phyloP scores from a whole-genome alignment of 208 protist species.

The Herpetomonas tarakana region DNA sequence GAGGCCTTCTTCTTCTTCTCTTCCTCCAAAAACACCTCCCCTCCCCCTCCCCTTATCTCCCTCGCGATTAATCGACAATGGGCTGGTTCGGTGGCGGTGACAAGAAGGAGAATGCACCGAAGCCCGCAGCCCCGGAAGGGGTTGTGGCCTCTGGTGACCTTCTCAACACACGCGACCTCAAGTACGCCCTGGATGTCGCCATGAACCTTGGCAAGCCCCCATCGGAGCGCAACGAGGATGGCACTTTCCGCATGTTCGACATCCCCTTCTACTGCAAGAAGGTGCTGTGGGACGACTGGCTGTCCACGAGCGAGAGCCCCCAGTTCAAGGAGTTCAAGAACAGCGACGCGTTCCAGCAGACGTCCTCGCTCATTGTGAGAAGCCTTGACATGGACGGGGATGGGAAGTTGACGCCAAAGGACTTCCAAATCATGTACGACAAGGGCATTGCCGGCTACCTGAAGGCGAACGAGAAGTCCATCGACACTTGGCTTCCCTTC shows the following conservation, averaged over 20 bases:
- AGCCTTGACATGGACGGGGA: slow-evolving; percentile 59
- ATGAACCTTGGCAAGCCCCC: slow-evolving; percentile 36
- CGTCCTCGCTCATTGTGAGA: slow-evolving; percentile 24
- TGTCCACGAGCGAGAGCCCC: slow-evolving; percentile 22
- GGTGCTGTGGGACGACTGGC: slow-evolving; percentile 31
- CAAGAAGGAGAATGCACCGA: slow-evolving; percentile 12
- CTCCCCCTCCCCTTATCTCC: no score
- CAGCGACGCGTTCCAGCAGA: slow-evolving; percentile 32
- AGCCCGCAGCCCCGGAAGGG: background rate
- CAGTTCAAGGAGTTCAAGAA: slow-evolving; percentile 32
- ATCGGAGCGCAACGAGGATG: slow-evolving; percentile 14
- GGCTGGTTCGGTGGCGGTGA: slow-evolving; percentile 20
- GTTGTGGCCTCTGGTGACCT: slow-evolving; percentile 15
- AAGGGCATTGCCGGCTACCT: slow-evolving; percentile 29
- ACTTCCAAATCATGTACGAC: slow-evolving; percentile 73
- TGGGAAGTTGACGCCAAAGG: slow-evolving; percentile 52
- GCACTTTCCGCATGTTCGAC: slow-evolving; percentile 36
- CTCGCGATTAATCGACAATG: no score
- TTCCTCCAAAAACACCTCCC: background rate
- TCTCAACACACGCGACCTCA: slow-evolving; percentile 56
- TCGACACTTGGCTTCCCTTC: slow-evolving; percentile 52
- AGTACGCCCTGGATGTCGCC: slow-evolving; percentile 40
- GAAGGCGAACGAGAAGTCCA: slow-evolving; percentile 14
- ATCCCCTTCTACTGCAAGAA: slow-evolving; percentile 38
- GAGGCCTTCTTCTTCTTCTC: background rate